Base-by-base conservation (phyloP, 2,329 filamentous ascomycete genomes). In the Trichothecium sympodiale region DNA sequence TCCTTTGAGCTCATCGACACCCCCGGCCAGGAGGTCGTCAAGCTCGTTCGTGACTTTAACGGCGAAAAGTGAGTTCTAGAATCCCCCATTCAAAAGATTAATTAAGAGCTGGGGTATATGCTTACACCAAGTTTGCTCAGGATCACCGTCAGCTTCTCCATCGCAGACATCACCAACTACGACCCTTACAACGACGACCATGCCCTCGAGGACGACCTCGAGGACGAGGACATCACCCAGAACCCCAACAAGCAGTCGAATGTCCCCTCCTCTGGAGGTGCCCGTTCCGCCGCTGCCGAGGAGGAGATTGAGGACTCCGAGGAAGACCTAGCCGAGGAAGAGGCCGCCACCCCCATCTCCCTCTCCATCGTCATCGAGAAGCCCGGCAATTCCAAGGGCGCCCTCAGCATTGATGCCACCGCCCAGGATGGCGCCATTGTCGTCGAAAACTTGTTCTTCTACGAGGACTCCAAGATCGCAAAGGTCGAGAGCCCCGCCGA, bases 371-470 rank as follows among this genome's bases (percentile, higher is more conserved):
- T 88, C 34, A 73, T 98, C 39, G 86, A 94, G 71, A 93, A 94
- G 69, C 71, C 82, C 41, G 75, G 74, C 62, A 82, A 84, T 54
- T 47, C 52, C 16, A 33, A 46, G 17, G 88, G 89, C 41, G 86
- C 86, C 18, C 72, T 98, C 44, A 79, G 83, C 60, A 78, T 98
- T 49, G 86, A 94, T 59, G 83, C 87, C 41, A 69, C 83, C 41
- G 86, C 85, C 23, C 82, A 91, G 63, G 84, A 94, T 48, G 87
- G 88, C 50, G 69, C 78, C 56, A 80, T 96, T 58, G 69, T 86
- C 49, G 81, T 96, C 53, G 84, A 95, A 57, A 89, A 91, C 64
- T 75, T 96, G 52, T 87, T 82, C 61, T 89, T 86, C 71, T 93
- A 86, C 67, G 69, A 75, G 49, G 80, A 88, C 48, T 69, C 81